These are phyloP conservation scores for Candida maltosa DNA, from an alignment of 805 yeast genomes.

Conservation along the genomic window DNA sequence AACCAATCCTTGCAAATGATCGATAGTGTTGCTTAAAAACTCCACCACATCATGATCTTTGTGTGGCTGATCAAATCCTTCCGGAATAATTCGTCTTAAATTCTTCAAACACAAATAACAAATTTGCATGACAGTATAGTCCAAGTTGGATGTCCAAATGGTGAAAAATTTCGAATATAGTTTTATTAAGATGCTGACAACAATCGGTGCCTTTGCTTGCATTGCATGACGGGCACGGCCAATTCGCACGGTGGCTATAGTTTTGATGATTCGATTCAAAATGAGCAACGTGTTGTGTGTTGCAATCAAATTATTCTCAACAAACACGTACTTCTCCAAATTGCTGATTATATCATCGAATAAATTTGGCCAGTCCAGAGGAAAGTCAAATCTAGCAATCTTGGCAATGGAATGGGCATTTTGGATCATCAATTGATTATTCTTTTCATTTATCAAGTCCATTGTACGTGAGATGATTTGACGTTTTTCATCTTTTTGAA, in stretches of 20 bases:
- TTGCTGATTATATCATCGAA: slow-evolving; percentile 59
- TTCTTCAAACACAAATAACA: slow-evolving; percentile 78
- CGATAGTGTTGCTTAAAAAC: slow-evolving; percentile 53
- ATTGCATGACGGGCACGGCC: slow-evolving; percentile 79
- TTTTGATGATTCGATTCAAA: slow-evolving; percentile 75
- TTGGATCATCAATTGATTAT: slow-evolving; percentile 73
- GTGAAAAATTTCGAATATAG: slow-evolving; percentile 59
- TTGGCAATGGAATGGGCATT: slow-evolving; percentile 80
- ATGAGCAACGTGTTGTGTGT: slow-evolving; percentile 63
- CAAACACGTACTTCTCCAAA: slow-evolving; percentile 42
- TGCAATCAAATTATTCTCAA: slow-evolving; percentile 44
- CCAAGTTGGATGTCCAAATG: slow-evolving; percentile 54
- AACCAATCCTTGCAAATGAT: slow-evolving; percentile 59
- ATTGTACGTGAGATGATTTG: slow-evolving; percentile 61
- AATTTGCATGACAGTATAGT: slow-evolving; percentile 61
- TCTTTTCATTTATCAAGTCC: slow-evolving; percentile 60
- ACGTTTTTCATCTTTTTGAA: slow-evolving; percentile 62
- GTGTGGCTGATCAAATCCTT: slow-evolving; percentile 72
- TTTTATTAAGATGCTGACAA: slow-evolving; percentile 58
- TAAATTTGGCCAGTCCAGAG: slow-evolving; percentile 78
- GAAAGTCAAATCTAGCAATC: slow-evolving; percentile 82
- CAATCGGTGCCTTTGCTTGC: slow-evolving; percentile 64
- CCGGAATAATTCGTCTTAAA: slow-evolving; percentile 67
- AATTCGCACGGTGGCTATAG: slow-evolving; percentile 69
- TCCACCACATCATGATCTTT: slow-evolving; percentile 55